Evolutionary conservation across 176 grass and related monocot species (phyloP).

Genomic region (Canna indica): DNA sequence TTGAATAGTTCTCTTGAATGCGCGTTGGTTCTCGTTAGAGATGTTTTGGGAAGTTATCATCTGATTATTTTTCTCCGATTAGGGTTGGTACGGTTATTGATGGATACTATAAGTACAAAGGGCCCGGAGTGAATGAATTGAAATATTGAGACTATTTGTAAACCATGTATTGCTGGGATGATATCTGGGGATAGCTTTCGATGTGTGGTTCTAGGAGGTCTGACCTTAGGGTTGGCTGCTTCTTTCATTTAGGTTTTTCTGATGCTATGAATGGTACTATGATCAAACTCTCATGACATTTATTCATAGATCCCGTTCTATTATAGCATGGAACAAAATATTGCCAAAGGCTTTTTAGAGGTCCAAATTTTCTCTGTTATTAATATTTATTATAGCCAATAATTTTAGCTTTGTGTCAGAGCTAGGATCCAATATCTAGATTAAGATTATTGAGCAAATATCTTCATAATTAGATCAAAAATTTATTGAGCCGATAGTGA

Average conservation of each 20-base stretch:
- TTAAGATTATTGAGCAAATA: too few relatives aligned
- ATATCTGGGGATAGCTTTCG: neutral
- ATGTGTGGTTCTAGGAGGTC: neutral
- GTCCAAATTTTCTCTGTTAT: neutral
- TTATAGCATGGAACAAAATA: neutral
- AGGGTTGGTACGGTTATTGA: neutral
- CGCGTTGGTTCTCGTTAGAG: neutral
- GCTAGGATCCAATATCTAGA: too few relatives aligned
- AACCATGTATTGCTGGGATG: neutral
- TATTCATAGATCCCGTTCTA: neutral
- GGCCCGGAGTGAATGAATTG: neutral
- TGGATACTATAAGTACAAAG: neutral
- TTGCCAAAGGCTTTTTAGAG: neutral
- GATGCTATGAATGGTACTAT: neutral
- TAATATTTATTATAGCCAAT: too few relatives aligned
- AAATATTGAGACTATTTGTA: neutral
- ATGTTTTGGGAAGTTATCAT: neutral
- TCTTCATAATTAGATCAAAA: too few relatives aligned
- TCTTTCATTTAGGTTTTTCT: neutral
- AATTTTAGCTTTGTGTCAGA: too few relatives aligned
- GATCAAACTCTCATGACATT: neutral
- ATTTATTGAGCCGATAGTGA: too few relatives aligned
- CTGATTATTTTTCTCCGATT: neutral
- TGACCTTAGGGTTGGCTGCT: neutral
- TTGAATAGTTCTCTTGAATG: neutral